Conservation (phyloP, 2,329 filamentous ascomycete genomes). For the Colletotrichum scovillei region DNA sequence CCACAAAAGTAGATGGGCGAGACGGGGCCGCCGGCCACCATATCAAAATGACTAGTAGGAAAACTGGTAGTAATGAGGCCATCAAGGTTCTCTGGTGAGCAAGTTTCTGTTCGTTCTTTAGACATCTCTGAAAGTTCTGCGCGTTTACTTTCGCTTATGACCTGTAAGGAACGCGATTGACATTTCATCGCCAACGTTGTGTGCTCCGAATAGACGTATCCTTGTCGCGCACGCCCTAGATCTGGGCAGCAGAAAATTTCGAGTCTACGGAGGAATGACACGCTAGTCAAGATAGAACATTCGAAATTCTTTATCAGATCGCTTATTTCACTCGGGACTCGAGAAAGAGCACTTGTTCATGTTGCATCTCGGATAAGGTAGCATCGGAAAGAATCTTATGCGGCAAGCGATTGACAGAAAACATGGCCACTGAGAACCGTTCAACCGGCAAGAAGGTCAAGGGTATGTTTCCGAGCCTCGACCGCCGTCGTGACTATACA, state of each 20-base stretch:
- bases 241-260: not conserved
- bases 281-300: not conserved
- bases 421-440: not conserved
- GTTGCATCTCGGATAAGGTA: not conserved
- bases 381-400: not conserved
- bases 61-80: not conserved
- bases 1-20: not conserved
- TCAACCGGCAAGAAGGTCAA: slow-evolving; percentile 14
- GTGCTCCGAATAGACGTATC: not conserved
- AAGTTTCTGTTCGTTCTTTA: not conserved
- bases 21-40: slow-evolving; percentile 9
- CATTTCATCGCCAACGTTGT: not conserved
- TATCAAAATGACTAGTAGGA: not conserved
- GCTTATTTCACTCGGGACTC: not conserved
- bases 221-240: not conserved
- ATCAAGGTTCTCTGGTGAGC: slow-evolving; percentile 5
- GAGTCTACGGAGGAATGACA: not conserved
- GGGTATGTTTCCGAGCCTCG: not conserved
- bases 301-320: not conserved
- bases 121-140: not conserved
- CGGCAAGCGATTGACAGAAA: not conserved
- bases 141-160: not conserved
- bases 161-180: too few species aligned
- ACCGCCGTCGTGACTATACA: too few species aligned
- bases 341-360: not conserved